phyloP scores from a whole-genome alignment of 352 stramenopile species.

The Globisporangium carolinianum region DNA sequence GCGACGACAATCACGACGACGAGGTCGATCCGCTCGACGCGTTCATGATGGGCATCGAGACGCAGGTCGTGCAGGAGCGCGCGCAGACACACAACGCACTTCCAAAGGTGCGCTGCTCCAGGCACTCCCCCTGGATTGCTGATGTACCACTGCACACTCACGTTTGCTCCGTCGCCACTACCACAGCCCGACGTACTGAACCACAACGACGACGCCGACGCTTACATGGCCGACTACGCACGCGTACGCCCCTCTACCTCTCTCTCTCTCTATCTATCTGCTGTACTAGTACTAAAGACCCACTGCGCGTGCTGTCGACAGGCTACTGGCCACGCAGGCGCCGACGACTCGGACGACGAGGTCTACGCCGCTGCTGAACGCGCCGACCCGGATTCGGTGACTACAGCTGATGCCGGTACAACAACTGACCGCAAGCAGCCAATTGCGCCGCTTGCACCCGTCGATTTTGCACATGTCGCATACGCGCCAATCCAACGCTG shows the following conservation, averaged over 20 bases:
- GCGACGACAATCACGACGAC: constrained; percentile 9
- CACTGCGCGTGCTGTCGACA: constrained; percentile 7
- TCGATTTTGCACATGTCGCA: constrained; percentile 57
- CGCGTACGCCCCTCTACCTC: constrained; percentile 6
- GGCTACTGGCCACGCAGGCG: constrained; percentile 13
- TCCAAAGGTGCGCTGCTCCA: constrained; percentile 24
- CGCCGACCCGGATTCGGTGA: constrained; percentile 22
- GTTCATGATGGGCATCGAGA: constrained; percentile 80
- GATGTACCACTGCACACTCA: background rate
- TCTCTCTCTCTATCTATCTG: background rate
- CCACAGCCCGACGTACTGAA: constrained; percentile 14
- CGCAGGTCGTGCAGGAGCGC: constrained; percentile 54
- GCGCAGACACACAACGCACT: constrained; percentile 14
- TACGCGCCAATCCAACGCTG: constrained; percentile 82
- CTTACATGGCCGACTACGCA: constrained; percentile 17
- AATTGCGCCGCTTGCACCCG: constrained; percentile 67
- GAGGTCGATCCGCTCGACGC: constrained; percentile 81
- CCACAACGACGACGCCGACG: constrained; percentile 18
- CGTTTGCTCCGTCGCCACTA: background rate
- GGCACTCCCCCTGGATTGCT: background rate
- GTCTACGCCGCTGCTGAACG: constrained; percentile 61
- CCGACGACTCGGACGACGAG: constrained; percentile 65
- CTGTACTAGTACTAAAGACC: too few relatives aligned
- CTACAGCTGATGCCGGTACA: background rate
- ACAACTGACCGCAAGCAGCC: constrained; percentile 24